These are phyloP conservation scores for Cercis canadensis DNA, from an alignment of 306 rosid genomes.

Conservation along the genomic window DNA sequence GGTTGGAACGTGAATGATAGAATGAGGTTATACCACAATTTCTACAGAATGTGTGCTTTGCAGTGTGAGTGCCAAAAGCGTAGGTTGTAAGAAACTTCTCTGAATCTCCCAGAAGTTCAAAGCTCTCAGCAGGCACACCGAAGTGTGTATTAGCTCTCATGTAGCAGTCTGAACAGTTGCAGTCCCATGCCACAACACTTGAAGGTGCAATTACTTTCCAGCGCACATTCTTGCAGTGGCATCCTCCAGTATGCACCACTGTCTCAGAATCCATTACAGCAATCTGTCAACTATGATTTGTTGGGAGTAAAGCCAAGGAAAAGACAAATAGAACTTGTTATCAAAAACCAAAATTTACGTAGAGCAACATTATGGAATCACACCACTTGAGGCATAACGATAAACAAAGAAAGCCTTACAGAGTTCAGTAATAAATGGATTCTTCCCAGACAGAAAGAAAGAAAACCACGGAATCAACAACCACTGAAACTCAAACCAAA, in stretches of 20 bases:
- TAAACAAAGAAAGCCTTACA: too few species aligned
- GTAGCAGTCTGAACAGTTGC: constrained; percentile 80
- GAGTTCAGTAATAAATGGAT: too few species aligned
- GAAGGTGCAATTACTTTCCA: constrained; percentile 74
- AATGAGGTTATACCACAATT: constrained; percentile 90
- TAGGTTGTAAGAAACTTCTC: constrained; percentile 70
- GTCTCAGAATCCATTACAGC: constrained; percentile 56
- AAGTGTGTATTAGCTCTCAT: constrained; percentile 76
- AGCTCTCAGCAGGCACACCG: constrained; percentile 60
- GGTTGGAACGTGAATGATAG: constrained; percentile 82
- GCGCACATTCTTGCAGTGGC: constrained; percentile 83
- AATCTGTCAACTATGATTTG: constrained; percentile 3
- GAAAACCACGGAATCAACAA: too few species aligned
- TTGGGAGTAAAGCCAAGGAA: not conserved
- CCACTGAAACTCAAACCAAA: too few species aligned
- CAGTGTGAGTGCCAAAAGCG: constrained; percentile 78
- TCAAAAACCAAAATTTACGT: not conserved
- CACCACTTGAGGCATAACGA: too few species aligned
- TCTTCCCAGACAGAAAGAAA: too few species aligned
- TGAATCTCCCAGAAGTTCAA: constrained; percentile 73
- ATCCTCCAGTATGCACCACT: constrained; percentile 77
- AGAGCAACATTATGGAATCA: too few species aligned
- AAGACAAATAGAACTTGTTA: not conserved
- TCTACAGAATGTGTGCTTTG: constrained; percentile 85
- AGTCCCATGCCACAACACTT: constrained; percentile 73